Evolutionary conservation across 2,329 filamentous ascomycete genomes (phyloP).

Genomic region (Trichoderma atroviride): DNA sequence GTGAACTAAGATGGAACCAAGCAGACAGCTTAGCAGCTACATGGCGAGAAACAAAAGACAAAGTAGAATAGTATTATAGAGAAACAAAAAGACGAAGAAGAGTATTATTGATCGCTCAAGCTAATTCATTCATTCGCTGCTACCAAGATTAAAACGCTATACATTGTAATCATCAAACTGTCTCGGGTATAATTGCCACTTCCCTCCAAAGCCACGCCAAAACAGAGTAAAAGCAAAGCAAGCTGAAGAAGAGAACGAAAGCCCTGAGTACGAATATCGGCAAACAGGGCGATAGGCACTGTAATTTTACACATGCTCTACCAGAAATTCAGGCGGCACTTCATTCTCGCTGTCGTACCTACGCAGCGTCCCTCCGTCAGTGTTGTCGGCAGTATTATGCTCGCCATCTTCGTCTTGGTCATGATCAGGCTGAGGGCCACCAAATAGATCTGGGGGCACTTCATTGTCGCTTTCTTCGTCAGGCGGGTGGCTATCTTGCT

Average conservation of each 20-base stretch:
- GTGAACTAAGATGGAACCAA: not conserved
- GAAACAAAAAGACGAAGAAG: not conserved
- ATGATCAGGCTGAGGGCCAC: slow-evolving; percentile 37
- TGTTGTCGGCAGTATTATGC: slow-evolving; percentile 27
- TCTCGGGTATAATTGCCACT: not conserved
- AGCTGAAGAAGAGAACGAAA: not conserved
- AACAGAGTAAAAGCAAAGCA: not conserved
- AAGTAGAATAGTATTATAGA: not conserved
- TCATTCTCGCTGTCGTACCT: slow-evolving; percentile 50
- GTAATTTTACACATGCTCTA: slow-evolving; percentile 42
- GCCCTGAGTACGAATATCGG: not conserved
- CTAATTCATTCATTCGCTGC: not conserved
- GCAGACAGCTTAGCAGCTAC: not conserved
- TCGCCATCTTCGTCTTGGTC: slow-evolving; percentile 23
- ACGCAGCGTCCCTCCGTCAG: slow-evolving; percentile 28
- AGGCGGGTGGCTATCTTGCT: not conserved
- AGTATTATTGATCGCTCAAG: not conserved
- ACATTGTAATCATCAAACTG: not conserved
- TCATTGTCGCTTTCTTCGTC: slow-evolving; percentile 33
- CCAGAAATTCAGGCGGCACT: slow-evolving; percentile 56
- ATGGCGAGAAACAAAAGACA: not conserved
- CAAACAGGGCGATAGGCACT: not conserved
- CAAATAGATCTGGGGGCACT: slow-evolving; percentile 35
- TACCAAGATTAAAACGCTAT: not conserved
- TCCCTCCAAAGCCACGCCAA: not conserved